Base-by-base conservation (phyloP, 2,329 filamentous ascomycete genomes). In the Triangularia verruculosa region DNA sequence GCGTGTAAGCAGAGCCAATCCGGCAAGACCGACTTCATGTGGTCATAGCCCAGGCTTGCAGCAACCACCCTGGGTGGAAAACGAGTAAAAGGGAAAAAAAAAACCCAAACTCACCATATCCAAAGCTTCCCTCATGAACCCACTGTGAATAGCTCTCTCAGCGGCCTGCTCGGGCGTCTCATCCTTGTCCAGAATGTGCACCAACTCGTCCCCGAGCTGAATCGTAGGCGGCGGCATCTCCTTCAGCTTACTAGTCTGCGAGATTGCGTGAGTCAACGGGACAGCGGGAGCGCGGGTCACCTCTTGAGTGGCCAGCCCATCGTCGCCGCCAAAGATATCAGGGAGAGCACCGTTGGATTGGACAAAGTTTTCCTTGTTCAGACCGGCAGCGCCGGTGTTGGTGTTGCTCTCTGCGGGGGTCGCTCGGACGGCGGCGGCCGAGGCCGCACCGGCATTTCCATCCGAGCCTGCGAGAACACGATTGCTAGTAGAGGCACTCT, bases 71-170 rank as follows among this genome's bases (percentile, higher is more conserved):
- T 27, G 51, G 15, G 47, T 52, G 15, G 15, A 52, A 13, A 43
- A 51, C 64, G 5, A 39, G 39, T 34, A 55, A 12, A 1, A 43
- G 2, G 15, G 15, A 43, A 20, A n/a, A 43, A n/a, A 20, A n/a
- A n/a, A 39, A 17, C 1, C 13, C 8, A 28, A 6, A 74, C 80
- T 71, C 79, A 94, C 91, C 92, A 97, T 96, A 69, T 88, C 83
- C 69, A 97, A 84, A 66, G 93, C 93, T 75, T 94, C 89, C 70
- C 89, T 86, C 86, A 96, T 97, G 78, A 93, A 97, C 52, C 74
- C 75, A 63, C 82, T 76, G 67, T 86, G 83, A 22, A 79, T 72
- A 30, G 74, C 75, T 60, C 74, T 75, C 66, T 83, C 80, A 13
- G 69, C 70, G 13, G 66, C 69, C 61, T 70, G 61, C 62, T 70